Base-by-base conservation (phyloP, 2,329 filamentous ascomycete genomes). In the Alternaria tenuissima region DNA sequence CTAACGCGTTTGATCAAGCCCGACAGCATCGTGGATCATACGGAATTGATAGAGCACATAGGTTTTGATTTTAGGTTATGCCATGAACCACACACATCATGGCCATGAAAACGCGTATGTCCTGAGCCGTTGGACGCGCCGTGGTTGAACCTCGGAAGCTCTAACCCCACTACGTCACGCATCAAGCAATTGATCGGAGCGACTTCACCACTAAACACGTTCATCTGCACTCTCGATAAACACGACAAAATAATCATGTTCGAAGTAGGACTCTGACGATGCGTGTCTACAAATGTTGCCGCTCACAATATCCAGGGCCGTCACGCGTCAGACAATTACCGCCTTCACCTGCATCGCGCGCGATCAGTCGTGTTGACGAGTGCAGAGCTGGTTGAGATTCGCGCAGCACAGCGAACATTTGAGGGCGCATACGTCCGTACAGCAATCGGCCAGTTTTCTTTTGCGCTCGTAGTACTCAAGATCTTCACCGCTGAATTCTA, bases 401-500 rank as follows among this genome's bases (percentile, higher is more conserved):
- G 95, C 65, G 95, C 95, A 12, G 92, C 94, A 11, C 95, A 99
- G 78, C 88, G 95, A 55, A 99, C 95, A 2, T 99, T 98, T 72
- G 95, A 99, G 80, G 95, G 95, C 22, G 95, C 95, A 22, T 99
- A 98, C 80, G 91, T 97, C 74, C 91, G 95, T 62, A 99, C 95
- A 0, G 94, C 94, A 3, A 87, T 99, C 20, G 92, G 92, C 3
- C 94, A 98, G 75, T 98, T 98, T 82, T 94, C 91, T 57, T 98
- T 99, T 79, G 90, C 94, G 20, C 88, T 99, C 51, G 89, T 99
- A 64, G 92, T 99, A 53, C 88, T 97, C 68, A 97, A 96, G 82
- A 96, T 99, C 79, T 98, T 99, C 82, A 97, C 93, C 8, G 87
- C 89, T 53, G 95, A 98, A 76, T 98, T 99, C 83, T 98, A 98